Evolutionary conservation across 73 alveolate genomes (phyloP).

Genomic region (Symbiodinium natans): DNA sequence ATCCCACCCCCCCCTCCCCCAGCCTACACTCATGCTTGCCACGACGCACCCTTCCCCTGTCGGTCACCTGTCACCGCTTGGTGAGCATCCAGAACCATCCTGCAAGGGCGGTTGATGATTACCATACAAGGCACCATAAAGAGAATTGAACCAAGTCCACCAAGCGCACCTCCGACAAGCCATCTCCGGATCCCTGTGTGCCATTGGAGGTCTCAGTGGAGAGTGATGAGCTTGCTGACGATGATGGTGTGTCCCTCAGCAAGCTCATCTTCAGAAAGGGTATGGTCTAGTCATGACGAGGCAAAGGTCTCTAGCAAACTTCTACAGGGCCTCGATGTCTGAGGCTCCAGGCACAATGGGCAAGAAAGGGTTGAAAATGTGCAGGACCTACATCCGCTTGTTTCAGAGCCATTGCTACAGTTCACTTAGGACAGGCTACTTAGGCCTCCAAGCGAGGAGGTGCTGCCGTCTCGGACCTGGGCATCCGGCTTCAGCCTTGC

Average conservation of each 20-base stretch:
- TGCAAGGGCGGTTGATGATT: not conserved
- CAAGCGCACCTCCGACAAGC: not conserved
- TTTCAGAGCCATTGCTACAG: not conserved
- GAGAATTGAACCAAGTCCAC: too few relatives aligned
- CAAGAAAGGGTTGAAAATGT: not conserved
- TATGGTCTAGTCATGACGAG: too few relatives aligned
- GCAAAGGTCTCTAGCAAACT: too few relatives aligned
- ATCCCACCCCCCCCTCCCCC: too few relatives aligned
- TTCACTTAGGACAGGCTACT: too few relatives aligned
- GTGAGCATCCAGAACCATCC: not conserved
- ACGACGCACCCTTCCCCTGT: not conserved
- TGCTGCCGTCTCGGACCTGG: constrained; percentile 5
- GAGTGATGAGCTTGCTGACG: not conserved
- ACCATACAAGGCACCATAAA: too few relatives aligned
- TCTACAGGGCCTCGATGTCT: too few relatives aligned
- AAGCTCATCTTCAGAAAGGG: not conserved
- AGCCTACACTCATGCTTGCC: not conserved
- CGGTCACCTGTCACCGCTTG: not conserved
- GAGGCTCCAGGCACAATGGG: not conserved
- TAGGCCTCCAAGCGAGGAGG: not conserved
- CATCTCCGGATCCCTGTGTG: not conserved
- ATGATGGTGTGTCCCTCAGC: not conserved
- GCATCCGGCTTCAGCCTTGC: too few relatives aligned
- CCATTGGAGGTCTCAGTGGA: not conserved
- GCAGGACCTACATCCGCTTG: not conserved